Conservation (phyloP, 768 basidiomycete species). For the Nidularia sp. region DNA sequence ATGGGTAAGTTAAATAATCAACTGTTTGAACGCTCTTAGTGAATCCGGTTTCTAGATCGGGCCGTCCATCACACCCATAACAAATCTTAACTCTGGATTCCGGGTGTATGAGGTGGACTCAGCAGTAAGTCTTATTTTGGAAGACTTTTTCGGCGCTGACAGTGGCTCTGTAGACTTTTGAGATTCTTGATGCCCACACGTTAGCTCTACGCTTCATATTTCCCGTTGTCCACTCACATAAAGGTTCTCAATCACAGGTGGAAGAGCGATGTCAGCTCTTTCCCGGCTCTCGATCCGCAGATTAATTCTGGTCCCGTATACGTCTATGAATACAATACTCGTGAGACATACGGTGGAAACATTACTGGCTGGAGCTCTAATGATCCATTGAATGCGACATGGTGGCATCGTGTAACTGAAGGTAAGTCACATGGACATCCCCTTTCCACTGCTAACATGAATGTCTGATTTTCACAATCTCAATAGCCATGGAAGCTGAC, state of each 20-base stretch:
- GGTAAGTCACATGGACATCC: slow-evolving; percentile 27
- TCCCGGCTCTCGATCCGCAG: slow-evolving; percentile 55
- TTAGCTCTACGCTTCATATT: slow-evolving; percentile 25
- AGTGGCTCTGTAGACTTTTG: slow-evolving; percentile 52
- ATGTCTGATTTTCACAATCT: too few relatives aligned
- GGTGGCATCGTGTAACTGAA: slow-evolving; percentile 81
- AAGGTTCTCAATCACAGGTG: slow-evolving; percentile 36
- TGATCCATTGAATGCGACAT: slow-evolving; percentile 77
- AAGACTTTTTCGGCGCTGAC: neutral
- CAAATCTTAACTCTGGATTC: slow-evolving; percentile 74
- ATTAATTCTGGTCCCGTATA: slow-evolving; percentile 56
- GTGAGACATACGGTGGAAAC: slow-evolving; percentile 57
- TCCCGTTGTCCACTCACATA: neutral
- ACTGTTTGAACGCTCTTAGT: neutral
- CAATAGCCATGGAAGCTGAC: slow-evolving; percentile 56
- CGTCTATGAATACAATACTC: slow-evolving; percentile 65
- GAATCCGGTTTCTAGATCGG: slow-evolving; percentile 39
- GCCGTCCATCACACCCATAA: slow-evolving; percentile 67
- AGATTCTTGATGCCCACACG: slow-evolving; percentile 77
- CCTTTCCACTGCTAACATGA: neutral
- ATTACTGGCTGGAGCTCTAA: slow-evolving; percentile 54
- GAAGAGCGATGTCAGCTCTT: slow-evolving; percentile 58
- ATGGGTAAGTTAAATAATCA: slow-evolving; percentile 24
- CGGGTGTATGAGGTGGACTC: slow-evolving; percentile 71
- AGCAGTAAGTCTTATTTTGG: slow-evolving; percentile 34